Evolutionary conservation across 495 filamentous ascomycete species (phyloP).

Genomic region (Daldinia caldariorum): DNA sequence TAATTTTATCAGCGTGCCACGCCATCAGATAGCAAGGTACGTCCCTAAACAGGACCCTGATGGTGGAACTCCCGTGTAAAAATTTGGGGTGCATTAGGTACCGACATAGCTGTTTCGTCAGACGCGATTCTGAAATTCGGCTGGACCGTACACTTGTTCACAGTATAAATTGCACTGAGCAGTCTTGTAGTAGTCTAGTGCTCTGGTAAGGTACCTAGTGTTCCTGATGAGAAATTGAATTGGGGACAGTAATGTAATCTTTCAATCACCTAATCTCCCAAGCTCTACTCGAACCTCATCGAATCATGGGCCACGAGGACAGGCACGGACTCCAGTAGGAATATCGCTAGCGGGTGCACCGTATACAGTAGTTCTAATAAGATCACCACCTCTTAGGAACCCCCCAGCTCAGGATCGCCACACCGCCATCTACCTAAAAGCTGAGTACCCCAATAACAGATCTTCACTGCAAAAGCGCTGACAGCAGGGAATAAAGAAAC

Average conservation of each 20-base stretch:
- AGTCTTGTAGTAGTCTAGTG: not conserved
- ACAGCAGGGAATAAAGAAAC: constrained; percentile 24
- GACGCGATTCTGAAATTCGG: constrained; percentile 2
- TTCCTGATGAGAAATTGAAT: not conserved
- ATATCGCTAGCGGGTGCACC: constrained; percentile 42
- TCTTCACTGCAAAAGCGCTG: constrained; percentile 15
- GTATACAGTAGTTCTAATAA: constrained; percentile 40
- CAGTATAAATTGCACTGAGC: not conserved
- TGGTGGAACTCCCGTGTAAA: constrained; percentile 10
- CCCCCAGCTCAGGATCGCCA: constrained; percentile 41
- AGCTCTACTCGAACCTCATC: constrained; percentile 25
- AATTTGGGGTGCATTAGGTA: not conserved
- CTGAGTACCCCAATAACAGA: constrained; percentile 41
- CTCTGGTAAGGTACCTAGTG: too few species aligned
- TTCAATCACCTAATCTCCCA: constrained; percentile 1
- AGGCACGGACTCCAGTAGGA: constrained; percentile 39
- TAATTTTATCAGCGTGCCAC: constrained; percentile 27
- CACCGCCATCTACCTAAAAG: constrained; percentile 45
- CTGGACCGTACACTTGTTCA: constrained; percentile 2
- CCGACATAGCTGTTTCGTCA: constrained; percentile 10
- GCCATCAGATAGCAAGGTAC: constrained; percentile 38
- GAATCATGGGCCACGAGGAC: constrained; percentile 45
- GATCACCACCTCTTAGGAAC: constrained; percentile 12
- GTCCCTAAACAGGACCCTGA: not conserved
- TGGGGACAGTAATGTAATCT: not conserved